Base-by-base conservation (phyloP, 2,329 filamentous ascomycete genomes). In the Verticillium klebahnii region DNA sequence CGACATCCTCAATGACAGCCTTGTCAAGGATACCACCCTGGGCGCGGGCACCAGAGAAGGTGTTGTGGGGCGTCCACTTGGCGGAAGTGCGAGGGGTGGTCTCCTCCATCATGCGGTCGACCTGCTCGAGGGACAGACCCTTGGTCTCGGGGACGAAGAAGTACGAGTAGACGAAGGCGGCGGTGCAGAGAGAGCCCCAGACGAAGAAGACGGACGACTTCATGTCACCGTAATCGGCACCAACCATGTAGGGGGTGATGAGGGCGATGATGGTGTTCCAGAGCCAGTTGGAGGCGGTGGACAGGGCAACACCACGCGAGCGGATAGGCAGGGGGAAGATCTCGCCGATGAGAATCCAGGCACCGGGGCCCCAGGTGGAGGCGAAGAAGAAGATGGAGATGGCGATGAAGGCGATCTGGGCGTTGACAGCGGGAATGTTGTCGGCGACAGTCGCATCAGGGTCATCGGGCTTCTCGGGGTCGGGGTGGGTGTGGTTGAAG, bases 361-460 rank as follows among this genome's bases (percentile, higher is more conserved):
- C 85, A 58, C 87, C 89, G 7, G 92, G 91, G 60, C 92, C 92
- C 92, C 92, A 96, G 66, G 92, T 96, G 62, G 85, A 88, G 63
- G 92, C 92, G 75, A 96, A 96, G 84, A 89, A 94, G 84, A 92
- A 93, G 82, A 96, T 93, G 84, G 93, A 95, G 80, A 96, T 88
- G 79, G 88, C 90, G 72, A 95, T 95, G 80, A 96, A 95, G 64
- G 91, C 86, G 67, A 96, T 92, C 82, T 93, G 88, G 58, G 89
- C 86, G 68, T 85, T 82, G 69, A 85, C 82, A 37, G 86, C 88
- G 2, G 78, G 66, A 64, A 82, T 77, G 74, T 88, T 85, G 77
- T 83, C 59, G 70, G 80, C 80, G 8, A 80, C 75, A 23, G 70
- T 73, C 23, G 67, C 69, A 34, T 67, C 67, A 0, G 77, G 70